phyloP scores from a whole-genome alignment of 2,329 filamentous ascomycete genomes.

The Colletotrichum noveboracense region DNA sequence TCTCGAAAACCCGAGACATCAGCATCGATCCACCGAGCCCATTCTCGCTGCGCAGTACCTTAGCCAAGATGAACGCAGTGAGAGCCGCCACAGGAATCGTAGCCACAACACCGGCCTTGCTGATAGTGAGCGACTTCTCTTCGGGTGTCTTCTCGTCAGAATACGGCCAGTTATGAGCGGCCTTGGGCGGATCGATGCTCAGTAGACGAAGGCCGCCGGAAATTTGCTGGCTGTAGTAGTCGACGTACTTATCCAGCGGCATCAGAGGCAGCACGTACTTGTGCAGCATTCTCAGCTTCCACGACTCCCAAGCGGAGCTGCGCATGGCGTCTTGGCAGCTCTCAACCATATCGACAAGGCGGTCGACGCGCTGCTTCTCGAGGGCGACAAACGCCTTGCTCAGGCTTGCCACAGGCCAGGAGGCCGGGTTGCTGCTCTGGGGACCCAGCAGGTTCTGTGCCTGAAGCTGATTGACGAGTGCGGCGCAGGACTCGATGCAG shows the following conservation, averaged over 20 bases:
- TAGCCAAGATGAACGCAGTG: not conserved
- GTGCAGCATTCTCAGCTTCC: not conserved
- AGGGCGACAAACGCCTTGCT: not conserved
- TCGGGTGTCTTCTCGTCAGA: not conserved
- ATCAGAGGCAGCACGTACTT: not conserved
- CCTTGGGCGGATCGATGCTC: not conserved
- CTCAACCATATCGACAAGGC: not conserved
- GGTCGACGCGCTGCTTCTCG: not conserved
- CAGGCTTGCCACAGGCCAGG: not conserved
- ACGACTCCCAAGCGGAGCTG: slow-evolving; percentile 1
- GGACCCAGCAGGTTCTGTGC: not conserved
- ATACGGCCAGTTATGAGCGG: slow-evolving; percentile 8
- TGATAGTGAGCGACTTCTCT: not conserved
- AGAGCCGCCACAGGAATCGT: not conserved
- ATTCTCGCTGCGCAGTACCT: not conserved
- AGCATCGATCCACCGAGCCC: not conserved
- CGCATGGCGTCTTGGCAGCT: slow-evolving; percentile 14
- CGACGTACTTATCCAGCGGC: not conserved
- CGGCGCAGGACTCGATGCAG: slow-evolving; percentile 30
- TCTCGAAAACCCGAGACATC: not conserved
- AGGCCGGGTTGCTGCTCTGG: not conserved
- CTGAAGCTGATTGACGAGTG: slow-evolving; percentile 28
- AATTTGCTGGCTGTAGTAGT: slow-evolving; percentile 9
- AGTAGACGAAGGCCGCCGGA: not conserved
- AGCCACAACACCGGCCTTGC: not conserved